Percentiles rank a stretch among this genome's conserved stretches.
These are phyloP conservation scores for Pelargonium fulgidum DNA, from an alignment of 441 rosid species.

Conservation along the genomic window DNA sequence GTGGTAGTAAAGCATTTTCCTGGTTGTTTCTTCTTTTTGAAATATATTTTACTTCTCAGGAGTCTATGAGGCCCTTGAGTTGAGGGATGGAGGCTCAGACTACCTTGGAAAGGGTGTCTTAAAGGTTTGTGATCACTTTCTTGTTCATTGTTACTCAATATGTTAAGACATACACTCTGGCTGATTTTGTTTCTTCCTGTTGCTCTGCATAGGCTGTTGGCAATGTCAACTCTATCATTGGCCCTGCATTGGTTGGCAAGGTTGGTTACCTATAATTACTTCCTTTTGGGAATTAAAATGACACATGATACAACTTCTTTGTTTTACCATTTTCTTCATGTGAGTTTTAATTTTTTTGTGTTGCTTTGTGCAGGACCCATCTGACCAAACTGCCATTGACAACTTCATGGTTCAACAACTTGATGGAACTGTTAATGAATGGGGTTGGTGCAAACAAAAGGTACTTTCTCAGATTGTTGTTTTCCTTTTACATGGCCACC, in stretches of 20 bases:
- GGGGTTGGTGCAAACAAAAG: conserved; percentile 99
- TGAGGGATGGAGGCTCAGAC: conserved; percentile 92
- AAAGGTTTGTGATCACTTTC: conserved; percentile 35
- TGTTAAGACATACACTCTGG: not conserved
- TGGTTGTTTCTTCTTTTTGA: not conserved
- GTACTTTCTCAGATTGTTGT: conserved; percentile 24
- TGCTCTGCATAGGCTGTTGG: conserved; percentile 54
- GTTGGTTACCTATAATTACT: conserved; percentile 24
- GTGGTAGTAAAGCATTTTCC: too few relatives aligned
- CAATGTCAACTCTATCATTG: conserved; percentile 73
- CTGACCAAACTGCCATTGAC: conserved; percentile 73
- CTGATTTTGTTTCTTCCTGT: not conserved
- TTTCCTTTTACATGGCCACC: not conserved
- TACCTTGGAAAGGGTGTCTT: conserved; percentile 93
- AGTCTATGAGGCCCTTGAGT: conserved; percentile 86
- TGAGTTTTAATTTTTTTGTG: not conserved
- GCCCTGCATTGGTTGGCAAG: conserved; percentile 93
- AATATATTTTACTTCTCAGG: conserved; percentile 32
- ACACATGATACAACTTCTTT: not conserved
- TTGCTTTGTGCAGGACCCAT: conserved; percentile 57
- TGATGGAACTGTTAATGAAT: conserved; percentile 86
- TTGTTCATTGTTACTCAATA: not conserved
- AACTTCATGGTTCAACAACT: conserved; percentile 87
- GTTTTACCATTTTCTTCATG: not conserved
- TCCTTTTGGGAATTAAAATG: too few relatives aligned